Conservation (phyloP, 1,284 basidiomycete species). For the Malassezia japonica region DNA sequence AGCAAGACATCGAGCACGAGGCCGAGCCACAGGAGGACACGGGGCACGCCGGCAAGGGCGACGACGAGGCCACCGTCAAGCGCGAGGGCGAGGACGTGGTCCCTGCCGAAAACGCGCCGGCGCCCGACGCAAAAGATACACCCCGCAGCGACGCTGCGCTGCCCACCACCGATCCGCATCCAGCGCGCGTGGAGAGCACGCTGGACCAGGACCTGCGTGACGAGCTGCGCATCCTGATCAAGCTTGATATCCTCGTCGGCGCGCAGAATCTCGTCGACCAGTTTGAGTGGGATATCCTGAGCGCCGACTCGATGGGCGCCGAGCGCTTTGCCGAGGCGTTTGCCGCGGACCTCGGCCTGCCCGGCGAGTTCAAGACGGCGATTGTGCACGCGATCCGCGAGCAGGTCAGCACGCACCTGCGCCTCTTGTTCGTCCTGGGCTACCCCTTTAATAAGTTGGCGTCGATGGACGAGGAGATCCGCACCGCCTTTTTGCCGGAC, state of each 20-base stretch:
- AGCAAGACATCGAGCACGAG: slow-evolving; percentile 46
- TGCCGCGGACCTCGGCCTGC: slow-evolving; percentile 73
- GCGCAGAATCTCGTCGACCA: slow-evolving; percentile 88
- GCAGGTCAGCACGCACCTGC: slow-evolving; percentile 82
- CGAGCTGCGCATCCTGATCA: slow-evolving; percentile 81
- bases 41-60: slow-evolving; percentile 50
- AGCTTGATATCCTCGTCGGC: slow-evolving; percentile 92
- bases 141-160: slow-evolving; percentile 12
- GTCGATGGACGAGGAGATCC: slow-evolving; percentile 82
- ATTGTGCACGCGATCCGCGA: slow-evolving; percentile 92
- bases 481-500: slow-evolving; percentile 74
- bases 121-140: slow-evolving; percentile 49
- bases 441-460: slow-evolving; percentile 70
- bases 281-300: slow-evolving; percentile 92
- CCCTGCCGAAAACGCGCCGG: not conserved
- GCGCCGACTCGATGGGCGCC: slow-evolving; percentile 64
- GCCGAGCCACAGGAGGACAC: slow-evolving; percentile 50
- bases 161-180: not conserved
- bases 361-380: slow-evolving; percentile 78
- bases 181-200: not conserved
- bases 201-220: not conserved
- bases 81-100: not conserved
- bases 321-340: slow-evolving; percentile 88
- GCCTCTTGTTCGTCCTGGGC: slow-evolving; percentile 81
- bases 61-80: not conserved